Percentiles rank a stretch among this genome's conserved stretches.
Evolutionary conservation across 495 filamentous ascomycete genomes (phyloP).

Genomic region (Symbiotaphrina buchneri): DNA sequence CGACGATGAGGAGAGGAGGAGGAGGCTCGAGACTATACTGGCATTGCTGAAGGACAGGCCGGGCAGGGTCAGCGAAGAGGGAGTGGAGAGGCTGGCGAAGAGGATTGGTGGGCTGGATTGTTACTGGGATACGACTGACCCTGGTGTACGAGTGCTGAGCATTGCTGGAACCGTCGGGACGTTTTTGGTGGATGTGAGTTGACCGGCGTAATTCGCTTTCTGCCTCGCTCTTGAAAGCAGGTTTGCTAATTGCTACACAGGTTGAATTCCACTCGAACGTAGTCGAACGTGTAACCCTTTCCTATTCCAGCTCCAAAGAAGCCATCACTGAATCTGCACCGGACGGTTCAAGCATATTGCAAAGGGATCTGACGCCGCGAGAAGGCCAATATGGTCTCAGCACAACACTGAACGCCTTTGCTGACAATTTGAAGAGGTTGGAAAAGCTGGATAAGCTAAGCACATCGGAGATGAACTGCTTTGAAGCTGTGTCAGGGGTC

Average conservation of each 20-base stretch:
- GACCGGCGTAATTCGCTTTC: no score
- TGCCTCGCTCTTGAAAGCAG: no score
- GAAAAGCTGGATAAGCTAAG: constrained; percentile 64
- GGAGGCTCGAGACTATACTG: constrained; percentile 29
- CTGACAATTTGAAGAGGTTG: constrained; percentile 58
- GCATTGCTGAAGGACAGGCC: constrained; percentile 15
- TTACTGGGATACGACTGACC: constrained; percentile 35
- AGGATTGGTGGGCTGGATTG: constrained; percentile 48
- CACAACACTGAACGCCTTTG: constrained; percentile 46
- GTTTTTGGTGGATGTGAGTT: constrained; percentile 30
- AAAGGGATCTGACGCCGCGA: constrained; percentile 23
- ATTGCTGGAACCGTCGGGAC: constrained; percentile 51
- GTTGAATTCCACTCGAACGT: constrained; percentile 11
- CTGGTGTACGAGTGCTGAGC: constrained; percentile 26
- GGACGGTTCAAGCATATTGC: constrained; percentile 20
- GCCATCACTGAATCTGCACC: constrained; percentile 9
- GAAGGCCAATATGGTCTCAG: constrained; percentile 23
- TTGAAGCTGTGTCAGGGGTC: constrained; percentile 70
- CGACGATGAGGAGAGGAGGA: constrained; percentile 34
- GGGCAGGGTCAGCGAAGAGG: constrained; percentile 49
- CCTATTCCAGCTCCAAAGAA: constrained; percentile 9
- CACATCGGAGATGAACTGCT: constrained; percentile 50
- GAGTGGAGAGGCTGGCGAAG: constrained; percentile 52
- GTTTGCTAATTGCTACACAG: constrained; percentile 5
- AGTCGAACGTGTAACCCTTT: constrained; percentile 12